These are phyloP conservation scores for Colletotrichum tamarilloi DNA, from an alignment of 2,329 filamentous ascomycete genomes.

Conservation along the genomic window DNA sequence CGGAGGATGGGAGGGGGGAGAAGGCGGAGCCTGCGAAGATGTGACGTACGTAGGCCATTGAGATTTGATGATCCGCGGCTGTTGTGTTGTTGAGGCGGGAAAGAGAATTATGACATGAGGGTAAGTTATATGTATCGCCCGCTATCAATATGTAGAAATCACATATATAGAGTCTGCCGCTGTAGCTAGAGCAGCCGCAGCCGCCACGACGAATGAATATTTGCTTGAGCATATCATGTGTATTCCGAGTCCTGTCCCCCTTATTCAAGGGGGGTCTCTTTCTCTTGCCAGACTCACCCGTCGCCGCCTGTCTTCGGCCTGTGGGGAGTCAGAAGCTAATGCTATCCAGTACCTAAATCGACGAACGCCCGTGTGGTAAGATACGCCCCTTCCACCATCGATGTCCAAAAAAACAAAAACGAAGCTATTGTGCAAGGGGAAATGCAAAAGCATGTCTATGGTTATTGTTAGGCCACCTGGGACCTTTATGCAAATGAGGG, in stretches of 20 bases:
- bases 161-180: constrained; percentile 13
- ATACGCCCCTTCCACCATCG: not conserved
- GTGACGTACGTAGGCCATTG: not conserved
- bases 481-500: not conserved
- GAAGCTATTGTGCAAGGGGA: not conserved
- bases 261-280: not conserved
- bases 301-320: not conserved
- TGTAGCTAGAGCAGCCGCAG: constrained; percentile 19
- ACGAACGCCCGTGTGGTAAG: not conserved
- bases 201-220: constrained; percentile 20
- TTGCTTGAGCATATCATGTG: not conserved
- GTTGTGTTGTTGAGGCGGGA: no score
- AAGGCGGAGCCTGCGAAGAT: constrained; percentile 35
- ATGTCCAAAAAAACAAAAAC: not conserved
- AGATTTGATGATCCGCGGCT: no score
- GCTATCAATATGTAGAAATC: constrained; percentile 11
- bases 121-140: constrained; percentile 6
- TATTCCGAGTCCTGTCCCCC: not conserved
- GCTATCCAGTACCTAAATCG: not conserved
- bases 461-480: not conserved
- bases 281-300: not conserved
- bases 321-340: not conserved
- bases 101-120: no score
- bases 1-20: constrained; percentile 37
- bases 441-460: not conserved